Evolutionary conservation across 495 filamentous ascomycete species (phyloP), one percentile per base, ranked within the genome.

Genomic region (Aspergillus wentii): DNA sequence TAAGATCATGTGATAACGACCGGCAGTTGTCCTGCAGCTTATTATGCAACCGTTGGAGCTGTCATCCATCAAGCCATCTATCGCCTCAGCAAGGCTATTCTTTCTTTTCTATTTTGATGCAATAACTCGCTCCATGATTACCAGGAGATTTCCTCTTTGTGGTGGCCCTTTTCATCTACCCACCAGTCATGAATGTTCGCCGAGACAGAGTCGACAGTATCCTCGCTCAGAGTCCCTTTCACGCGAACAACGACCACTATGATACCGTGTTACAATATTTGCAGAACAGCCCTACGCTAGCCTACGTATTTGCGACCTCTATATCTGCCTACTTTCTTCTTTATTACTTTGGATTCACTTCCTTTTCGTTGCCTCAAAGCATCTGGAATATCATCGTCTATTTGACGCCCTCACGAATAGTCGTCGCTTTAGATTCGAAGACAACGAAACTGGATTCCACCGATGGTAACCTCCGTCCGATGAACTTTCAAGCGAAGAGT

Each of bases 341-440:
- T 10, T 45, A 51, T 15, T 46, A 62, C 23, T 52, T 62, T 20
- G 44, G 59, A n/a, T 43, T 54, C 10, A 27, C 54, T 8, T 56
- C 57, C 4, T 28, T 53, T 15, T 59, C 59, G 4, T 16, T 66
- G 17, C 44, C 53, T 17, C 48, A 45, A 9, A 11, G 50, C 20
- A 31, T 81, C 17, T 88, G 84, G 83, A 76, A 85, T 54, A 41
- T 66, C 17, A 19, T 85, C 5, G 74, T 89, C 31, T 71, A 71
- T 41, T 18, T 79, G 19, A 81, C 70, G 15, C 85, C 85, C 1
- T 71, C 74, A 4, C 63, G 61, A 22, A 45, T 86, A 2, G 64
- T 88, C 30, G 72, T 74, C 55, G 69, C 71, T 26, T 47, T 86
- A 25, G 79, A 88, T 46, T 46, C 55, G 33, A 56, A 57, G 48